These are phyloP conservation scores for Tolypocladium sp. DNA, from an alignment of 2,329 filamentous ascomycete species.

Conservation along the genomic window DNA sequence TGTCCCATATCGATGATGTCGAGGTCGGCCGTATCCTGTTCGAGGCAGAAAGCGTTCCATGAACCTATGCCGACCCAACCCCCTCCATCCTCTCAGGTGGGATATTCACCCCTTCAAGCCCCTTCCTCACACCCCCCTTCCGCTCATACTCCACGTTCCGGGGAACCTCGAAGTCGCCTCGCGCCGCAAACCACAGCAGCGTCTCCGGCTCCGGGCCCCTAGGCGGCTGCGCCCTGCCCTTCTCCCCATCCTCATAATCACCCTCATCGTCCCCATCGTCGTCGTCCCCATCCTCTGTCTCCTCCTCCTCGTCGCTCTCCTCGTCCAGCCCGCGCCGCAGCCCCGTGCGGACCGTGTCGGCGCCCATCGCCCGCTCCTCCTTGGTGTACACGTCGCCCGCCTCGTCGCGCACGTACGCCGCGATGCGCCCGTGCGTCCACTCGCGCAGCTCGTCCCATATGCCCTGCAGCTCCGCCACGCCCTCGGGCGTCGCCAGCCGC, in stretches of 20 bases:
- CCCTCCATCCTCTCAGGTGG: constrained; percentile 14
- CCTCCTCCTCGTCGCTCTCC: constrained; percentile 45
- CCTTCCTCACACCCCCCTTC: constrained; percentile 20
- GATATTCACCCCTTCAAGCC: constrained; percentile 24
- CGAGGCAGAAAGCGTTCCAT: not conserved
- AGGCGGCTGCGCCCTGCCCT: constrained; percentile 13
- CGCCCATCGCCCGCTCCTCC: constrained; percentile 57
- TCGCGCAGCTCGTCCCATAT: constrained; percentile 44
- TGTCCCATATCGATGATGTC: not conserved
- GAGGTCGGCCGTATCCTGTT: not conserved
- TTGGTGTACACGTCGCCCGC: constrained; percentile 58
- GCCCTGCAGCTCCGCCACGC: constrained; percentile 33
- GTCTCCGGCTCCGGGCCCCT: constrained; percentile 35
- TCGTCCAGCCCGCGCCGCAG: constrained; percentile 47
- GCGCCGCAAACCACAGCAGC: constrained; percentile 34
- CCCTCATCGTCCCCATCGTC: constrained; percentile 15
- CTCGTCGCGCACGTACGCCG: constrained; percentile 31
- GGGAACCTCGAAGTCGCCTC: constrained; percentile 35
- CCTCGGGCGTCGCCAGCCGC: constrained; percentile 31
- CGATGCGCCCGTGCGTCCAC: constrained; percentile 31
- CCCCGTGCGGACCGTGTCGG: constrained; percentile 65
- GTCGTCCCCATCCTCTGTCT: constrained; percentile 43
- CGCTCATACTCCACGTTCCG: constrained; percentile 33
- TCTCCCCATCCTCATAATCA: constrained; percentile 5
- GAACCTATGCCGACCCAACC: constrained; percentile 5